Evolutionary conservation across 768 basidiomycete genomes (phyloP).

Genomic region (Asterophora lycoperdoides): DNA sequence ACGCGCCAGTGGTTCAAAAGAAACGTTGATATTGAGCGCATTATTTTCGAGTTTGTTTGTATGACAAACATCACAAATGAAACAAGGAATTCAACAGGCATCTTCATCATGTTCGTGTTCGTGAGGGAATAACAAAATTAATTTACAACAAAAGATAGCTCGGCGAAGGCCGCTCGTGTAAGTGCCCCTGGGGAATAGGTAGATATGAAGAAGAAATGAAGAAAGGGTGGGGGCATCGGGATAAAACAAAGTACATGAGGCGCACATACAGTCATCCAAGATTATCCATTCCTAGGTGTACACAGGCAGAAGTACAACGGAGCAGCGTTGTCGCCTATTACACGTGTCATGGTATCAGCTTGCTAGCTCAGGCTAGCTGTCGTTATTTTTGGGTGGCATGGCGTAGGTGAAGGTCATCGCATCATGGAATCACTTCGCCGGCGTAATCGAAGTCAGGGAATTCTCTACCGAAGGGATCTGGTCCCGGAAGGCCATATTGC

Average conservation of each 20-base stretch:
- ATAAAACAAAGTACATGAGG: background rate
- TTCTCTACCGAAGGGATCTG: constrained; percentile 58
- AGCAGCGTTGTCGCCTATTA: background rate
- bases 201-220: constrained; percentile 7
- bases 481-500: constrained; percentile 52
- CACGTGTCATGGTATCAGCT: constrained; percentile 1
- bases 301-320: constrained; percentile 1
- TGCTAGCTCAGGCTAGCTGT: background rate
- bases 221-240: background rate
- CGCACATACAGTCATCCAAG: background rate
- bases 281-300: constrained; percentile 4
- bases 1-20: constrained; percentile 26
- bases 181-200: constrained; percentile 6
- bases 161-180: constrained; percentile 11
- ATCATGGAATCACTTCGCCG: constrained; percentile 14
- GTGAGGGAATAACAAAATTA: background rate
- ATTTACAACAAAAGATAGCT: constrained; percentile 9
- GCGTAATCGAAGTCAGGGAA: constrained; percentile 85
- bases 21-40: constrained; percentile 35
- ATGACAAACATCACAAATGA: constrained; percentile 14
- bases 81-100: background rate
- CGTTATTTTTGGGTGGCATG: background rate
- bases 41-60: constrained; percentile 46
- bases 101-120: too few species aligned
- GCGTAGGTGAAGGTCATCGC: background rate